Evolutionary conservation across 495 filamentous ascomycete genomes (phyloP), one percentile per base, ranked within the genome.

Genomic region (Penicillium riverlandense): DNA sequence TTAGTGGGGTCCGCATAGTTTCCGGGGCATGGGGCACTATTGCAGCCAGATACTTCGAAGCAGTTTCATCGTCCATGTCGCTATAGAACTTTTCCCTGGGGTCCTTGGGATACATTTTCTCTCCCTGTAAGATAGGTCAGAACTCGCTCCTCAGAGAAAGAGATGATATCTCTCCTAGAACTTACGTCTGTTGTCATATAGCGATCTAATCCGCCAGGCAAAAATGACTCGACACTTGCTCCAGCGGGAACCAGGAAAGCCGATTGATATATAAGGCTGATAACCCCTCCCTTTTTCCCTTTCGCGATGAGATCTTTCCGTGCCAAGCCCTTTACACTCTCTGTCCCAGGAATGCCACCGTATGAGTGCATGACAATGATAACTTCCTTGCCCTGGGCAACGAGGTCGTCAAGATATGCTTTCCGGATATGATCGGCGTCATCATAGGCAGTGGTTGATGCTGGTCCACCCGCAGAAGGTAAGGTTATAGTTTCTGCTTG

Each of bases 51-150:
- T 43, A 35, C 15, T 36, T 35, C 13, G 31, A 16, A 5, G 41
- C 30, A 13, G 16, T 16, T 27, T 34, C 32, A 8, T 43, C 41
- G 15, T 36, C 32, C 13, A 43, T 11, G 15, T 36, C 13, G 16
- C 29, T 43, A 11, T 35, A 35, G 15, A 43, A 43, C 30, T 35
- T 43, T 16, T 35, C 30, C 29, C 40, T 30, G 12, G 40, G 40
- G 12, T 41, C 29, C 14, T 41, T 30, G 40, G 40, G 40, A 41
- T 41, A 41, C 40, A 32, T 32, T 12, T 6, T 27, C 7, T 29
- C 38, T 13, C 14, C 22, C 38, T 40, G 38, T 10, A 40, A 8
- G 22, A 28, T 22, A 22, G 4, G 38, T 40, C 29, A 22, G 9
- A 2, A 34, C 32, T 12, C 7, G 9, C 32, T 12, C 32, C 2